Evolutionary conservation across 2,329 filamentous ascomycete species (phyloP), one percentile per base, ranked within the genome.

Genomic region (Pyricularia pennisetigena): DNA sequence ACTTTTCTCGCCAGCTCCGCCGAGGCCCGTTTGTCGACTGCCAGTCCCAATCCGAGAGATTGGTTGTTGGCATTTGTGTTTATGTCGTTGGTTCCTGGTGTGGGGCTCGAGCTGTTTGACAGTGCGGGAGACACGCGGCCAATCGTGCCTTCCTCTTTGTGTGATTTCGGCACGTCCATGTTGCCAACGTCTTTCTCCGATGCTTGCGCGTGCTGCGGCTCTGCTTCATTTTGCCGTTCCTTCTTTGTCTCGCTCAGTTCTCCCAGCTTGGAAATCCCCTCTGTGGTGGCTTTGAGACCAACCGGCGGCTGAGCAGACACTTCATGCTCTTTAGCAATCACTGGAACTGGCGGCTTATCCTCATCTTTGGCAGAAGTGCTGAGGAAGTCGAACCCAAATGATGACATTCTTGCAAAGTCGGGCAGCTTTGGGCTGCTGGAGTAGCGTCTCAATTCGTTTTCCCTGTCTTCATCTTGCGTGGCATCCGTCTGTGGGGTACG

Each of bases 381-480:
- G 70, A 88, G 88, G 62, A 89, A 79, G 69, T 88, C 85, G 61
- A 84, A 78, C 1, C 86, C 85, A 73, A 89, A 89, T 1, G 81
- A 80, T 61, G 87, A 89, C 78, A 89, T 79, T 29, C 86, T 84
- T 14, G 81, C 79, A 3, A 90, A 72, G 70, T 86, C 81, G 10
- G 87, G 87, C 23, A 90, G 78, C 70, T 85, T 82, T 0, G 86
- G 86, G 70, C 86, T 88, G 0, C 79, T 79, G 0, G 85, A 86
- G 57, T 79, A 77, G 20, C 80, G 74, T 35, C 73, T 73, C 7
- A 71, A 61, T 49, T 71, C 70, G 29, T 73, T 69, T 23, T 72
- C 71, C 70, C 32, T 29, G 30, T 72, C 70, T 29, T 73, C 70
- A 26, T 72, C 71, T 70, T 57, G 32, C 20, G 41, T 24, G 26